Conservation (phyloP, 768 basidiomycete genomes). For the Tylopilus rubrobrunneus region DNA sequence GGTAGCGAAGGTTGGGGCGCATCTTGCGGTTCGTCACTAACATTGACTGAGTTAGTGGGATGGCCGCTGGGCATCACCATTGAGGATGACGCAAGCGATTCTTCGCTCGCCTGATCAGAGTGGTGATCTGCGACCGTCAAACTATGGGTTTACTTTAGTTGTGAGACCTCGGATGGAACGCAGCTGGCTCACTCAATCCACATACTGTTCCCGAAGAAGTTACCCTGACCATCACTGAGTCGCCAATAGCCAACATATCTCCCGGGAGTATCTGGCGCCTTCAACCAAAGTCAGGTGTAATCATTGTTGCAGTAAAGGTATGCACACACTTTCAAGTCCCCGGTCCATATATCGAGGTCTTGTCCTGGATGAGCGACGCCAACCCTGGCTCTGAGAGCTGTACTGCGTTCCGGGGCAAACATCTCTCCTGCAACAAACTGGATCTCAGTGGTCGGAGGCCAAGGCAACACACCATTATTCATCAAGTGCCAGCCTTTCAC, state of each 20-base stretch:
- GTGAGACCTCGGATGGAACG: not conserved
- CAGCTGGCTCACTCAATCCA: conserved; percentile 71
- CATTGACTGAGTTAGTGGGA: conserved; percentile 11
- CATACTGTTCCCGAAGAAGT: conserved; percentile 62
- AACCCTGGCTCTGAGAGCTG: conserved; percentile 38
- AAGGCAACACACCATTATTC: conserved; percentile 59
- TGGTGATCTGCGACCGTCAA: conserved; percentile 62
- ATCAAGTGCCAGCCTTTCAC: conserved; percentile 77
- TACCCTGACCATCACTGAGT: conserved; percentile 53
- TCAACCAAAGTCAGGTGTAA: conserved; percentile 1
- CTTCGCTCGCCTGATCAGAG: conserved; percentile 33
- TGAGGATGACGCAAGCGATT: conserved; percentile 63
- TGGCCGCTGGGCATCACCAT: conserved; percentile 58
- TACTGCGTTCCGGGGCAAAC: conserved; percentile 39
- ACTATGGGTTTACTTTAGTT: conserved; percentile 32
- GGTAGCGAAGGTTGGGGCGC: conserved; percentile 10
- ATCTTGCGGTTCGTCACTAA: conserved; percentile 3
- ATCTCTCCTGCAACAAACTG: conserved; percentile 68
- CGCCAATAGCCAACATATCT: conserved; percentile 78
- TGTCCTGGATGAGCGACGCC: conserved; percentile 56
- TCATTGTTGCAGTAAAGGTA: not conserved
- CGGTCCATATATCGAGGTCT: conserved; percentile 62
- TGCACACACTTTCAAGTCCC: conserved; percentile 62
- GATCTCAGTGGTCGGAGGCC: conserved; percentile 67
- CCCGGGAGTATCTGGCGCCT: conserved; percentile 74